Evolutionary conservation across 805 yeast genomes (phyloP).

Genomic region (Ogataea nitratoaversa): DNA sequence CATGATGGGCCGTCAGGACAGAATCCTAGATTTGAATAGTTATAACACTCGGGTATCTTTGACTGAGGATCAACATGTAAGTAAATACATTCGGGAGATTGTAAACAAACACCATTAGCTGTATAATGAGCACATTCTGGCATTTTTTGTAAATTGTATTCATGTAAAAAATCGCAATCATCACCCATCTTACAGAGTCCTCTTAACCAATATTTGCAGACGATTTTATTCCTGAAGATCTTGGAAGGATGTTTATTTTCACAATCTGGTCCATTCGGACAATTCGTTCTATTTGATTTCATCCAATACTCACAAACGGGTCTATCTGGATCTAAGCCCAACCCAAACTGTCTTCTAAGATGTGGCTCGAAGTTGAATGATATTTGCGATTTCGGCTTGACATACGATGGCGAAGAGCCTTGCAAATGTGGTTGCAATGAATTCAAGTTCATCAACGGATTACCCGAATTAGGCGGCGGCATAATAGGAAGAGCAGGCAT

Average conservation of each 20-base stretch:
- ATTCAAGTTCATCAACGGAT: slow-evolving; percentile 4
- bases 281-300: slow-evolving; percentile 52
- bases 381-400: not conserved
- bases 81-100: slow-evolving; percentile 90
- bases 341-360: slow-evolving; percentile 70
- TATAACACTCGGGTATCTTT: slow-evolving; percentile 82
- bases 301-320: slow-evolving; percentile 77
- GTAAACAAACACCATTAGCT: slow-evolving; percentile 82
- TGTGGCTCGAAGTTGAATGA: slow-evolving; percentile 75
- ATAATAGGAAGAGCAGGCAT: slow-evolving; percentile 13
- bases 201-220: slow-evolving; percentile 97
- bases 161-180: slow-evolving; percentile 94
- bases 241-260: slow-evolving; percentile 76
- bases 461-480: slow-evolving; percentile 8
- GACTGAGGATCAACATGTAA: slow-evolving; percentile 86
- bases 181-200: slow-evolving; percentile 97
- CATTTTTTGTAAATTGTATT: slow-evolving; percentile 89
- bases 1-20: slow-evolving; percentile 92
- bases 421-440: not conserved
- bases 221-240: slow-evolving; percentile 68
- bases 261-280: slow-evolving; percentile 84
- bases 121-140: slow-evolving; percentile 92
- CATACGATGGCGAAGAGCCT: not conserved
- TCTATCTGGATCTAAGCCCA: slow-evolving; percentile 83
- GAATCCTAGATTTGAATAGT: slow-evolving; percentile 77